Percentiles rank a stretch among this genome's conserved stretches.
These are phyloP conservation scores for Colletotrichum spaethianum DNA, from an alignment of 2,329 filamentous ascomycete genomes.

Conservation along the genomic window DNA sequence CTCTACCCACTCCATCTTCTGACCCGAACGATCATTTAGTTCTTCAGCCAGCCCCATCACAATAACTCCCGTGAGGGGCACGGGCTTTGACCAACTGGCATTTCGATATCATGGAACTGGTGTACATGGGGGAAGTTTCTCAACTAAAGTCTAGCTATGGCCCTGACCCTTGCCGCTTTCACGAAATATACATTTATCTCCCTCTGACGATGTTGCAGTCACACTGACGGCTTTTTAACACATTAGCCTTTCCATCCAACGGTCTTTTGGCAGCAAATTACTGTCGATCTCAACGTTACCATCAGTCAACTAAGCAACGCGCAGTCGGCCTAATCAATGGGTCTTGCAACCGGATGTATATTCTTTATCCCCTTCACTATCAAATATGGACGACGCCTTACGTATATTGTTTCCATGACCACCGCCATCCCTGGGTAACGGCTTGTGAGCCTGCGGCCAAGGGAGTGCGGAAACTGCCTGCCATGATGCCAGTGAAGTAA, in stretches of 20 bases:
- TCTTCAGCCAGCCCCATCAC: background rate
- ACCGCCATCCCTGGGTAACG: too few relatives aligned
- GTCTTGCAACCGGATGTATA: conserved; percentile 51
- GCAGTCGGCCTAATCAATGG: conserved; percentile 49
- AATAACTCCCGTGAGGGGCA: background rate
- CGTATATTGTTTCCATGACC: conserved; percentile 48
- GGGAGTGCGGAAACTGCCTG: too few relatives aligned
- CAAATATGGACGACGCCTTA: conserved; percentile 52
- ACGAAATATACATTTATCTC: conserved; percentile 41
- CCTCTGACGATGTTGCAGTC: background rate
- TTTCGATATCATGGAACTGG: conserved; percentile 48
- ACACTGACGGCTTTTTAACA: background rate
- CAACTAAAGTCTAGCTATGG: conserved; percentile 48
- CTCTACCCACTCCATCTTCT: conserved; percentile 34
- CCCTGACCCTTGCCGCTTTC: conserved; percentile 48
- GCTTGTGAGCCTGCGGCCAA: too few relatives aligned
- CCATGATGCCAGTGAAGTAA: too few relatives aligned
- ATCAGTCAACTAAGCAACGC: conserved; percentile 46
- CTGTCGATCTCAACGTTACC: conserved; percentile 47
- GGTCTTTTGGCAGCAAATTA: conserved; percentile 53
- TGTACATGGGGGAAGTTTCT: conserved; percentile 47
- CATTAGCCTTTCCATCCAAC: conserved; percentile 42
- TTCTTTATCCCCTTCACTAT: conserved; percentile 53
- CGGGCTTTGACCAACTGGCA: background rate
- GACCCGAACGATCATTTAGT: conserved; percentile 53